These are phyloP conservation scores for Ceratocystis destructans DNA, from an alignment of 2,329 filamentous ascomycete genomes.

Conservation along the genomic window DNA sequence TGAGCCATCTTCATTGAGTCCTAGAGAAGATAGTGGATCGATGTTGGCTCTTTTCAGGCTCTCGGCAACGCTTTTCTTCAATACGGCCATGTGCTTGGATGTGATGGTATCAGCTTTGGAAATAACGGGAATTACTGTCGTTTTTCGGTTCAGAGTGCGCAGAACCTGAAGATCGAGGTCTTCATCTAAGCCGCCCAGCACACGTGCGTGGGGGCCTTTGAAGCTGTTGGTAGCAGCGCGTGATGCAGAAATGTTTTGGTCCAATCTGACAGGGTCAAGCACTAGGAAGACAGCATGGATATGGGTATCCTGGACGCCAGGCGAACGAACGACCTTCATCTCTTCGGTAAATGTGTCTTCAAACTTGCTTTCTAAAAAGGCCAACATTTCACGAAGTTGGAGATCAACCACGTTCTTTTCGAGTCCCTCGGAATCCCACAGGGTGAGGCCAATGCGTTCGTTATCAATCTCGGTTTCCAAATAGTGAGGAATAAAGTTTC, in stretches of 20 bases:
- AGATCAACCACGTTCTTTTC: constrained; percentile 93
- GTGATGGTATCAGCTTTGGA: constrained; percentile 96
- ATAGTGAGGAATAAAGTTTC: constrained; percentile 76
- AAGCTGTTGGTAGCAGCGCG: constrained; percentile 39
- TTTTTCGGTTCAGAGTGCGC: constrained; percentile 78
- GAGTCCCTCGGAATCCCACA: constrained; percentile 93
- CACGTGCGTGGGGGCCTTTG: constrained; percentile 27
- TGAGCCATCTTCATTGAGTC: constrained; percentile 61
- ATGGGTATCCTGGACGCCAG: constrained; percentile 87
- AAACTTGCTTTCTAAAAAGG: constrained; percentile 94
- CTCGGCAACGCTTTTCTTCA: constrained; percentile 84
- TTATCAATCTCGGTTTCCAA: constrained; percentile 88
- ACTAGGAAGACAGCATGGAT: constrained; percentile 92
- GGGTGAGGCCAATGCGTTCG: constrained; percentile 78
- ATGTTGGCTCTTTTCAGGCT: constrained; percentile 74
- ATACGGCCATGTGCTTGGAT: constrained; percentile 78
- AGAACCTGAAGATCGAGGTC: constrained; percentile 84
- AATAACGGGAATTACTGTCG: constrained; percentile 87
- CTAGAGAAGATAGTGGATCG: constrained; percentile 76
- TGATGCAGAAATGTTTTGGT: constrained; percentile 61
- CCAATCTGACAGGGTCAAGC: constrained; percentile 74
- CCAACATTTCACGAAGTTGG: constrained; percentile 78
- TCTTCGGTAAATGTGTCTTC: constrained; percentile 96
- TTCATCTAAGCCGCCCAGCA: constrained; percentile 63
- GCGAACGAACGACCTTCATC: constrained; percentile 90